Evolutionary conservation across 495 filamentous ascomycete genomes (phyloP).

Genomic region (Hypoxylon subgilvum): DNA sequence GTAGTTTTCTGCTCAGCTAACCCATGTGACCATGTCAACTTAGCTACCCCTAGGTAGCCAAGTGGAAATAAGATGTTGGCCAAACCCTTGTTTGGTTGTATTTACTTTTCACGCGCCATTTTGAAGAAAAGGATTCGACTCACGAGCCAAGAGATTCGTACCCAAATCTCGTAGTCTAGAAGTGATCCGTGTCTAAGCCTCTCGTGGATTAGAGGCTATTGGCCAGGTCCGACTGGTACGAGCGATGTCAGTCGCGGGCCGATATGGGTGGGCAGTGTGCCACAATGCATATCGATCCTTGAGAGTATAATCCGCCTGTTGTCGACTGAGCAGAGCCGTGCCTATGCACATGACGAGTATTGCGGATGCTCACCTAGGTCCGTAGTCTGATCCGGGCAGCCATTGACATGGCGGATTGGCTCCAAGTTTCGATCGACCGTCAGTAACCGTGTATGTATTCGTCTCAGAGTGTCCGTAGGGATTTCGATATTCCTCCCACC

Average conservation of each 20-base stretch:
- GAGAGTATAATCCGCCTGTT: too few species aligned
- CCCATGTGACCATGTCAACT: too few species aligned
- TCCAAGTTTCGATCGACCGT: too few species aligned
- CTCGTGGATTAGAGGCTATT: neutral
- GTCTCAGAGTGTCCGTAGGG: too few species aligned
- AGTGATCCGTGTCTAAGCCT: neutral
- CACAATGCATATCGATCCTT: constrained; percentile 5
- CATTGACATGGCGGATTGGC: too few species aligned
- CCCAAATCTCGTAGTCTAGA: neutral
- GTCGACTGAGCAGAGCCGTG: constrained; percentile 10
- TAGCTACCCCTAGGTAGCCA: too few species aligned
- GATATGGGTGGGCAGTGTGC: constrained; percentile 27
- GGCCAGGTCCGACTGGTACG: constrained; percentile 1
- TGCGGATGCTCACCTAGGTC: neutral
- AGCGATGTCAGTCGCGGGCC: constrained; percentile 10
- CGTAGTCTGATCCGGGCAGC: too few species aligned
- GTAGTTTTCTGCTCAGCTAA: too few species aligned
- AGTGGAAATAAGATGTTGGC: neutral
- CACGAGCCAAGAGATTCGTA: neutral
- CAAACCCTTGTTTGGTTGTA: neutral
- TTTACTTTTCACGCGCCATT: neutral
- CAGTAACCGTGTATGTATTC: neutral
- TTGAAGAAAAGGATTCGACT: neutral
- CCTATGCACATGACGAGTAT: neutral
- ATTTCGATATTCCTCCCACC: too few species aligned